Evolutionary conservation across 176 grass and related monocot species (phyloP).

Genomic region (Aegilops speltoides): DNA sequence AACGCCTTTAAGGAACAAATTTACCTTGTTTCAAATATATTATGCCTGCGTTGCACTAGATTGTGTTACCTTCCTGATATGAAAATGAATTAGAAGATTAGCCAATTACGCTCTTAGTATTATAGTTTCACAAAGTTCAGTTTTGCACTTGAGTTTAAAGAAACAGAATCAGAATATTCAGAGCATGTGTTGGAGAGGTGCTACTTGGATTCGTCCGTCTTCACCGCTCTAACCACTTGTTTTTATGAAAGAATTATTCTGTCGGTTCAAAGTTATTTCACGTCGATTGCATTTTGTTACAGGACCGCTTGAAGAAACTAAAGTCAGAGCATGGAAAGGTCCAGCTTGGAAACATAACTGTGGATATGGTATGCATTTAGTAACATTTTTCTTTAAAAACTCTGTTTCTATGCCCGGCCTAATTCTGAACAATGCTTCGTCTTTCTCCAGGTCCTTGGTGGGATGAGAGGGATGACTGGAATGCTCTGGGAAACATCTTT

Average conservation of each 20-base stretch:
- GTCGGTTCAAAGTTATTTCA: neutral
- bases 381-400: neutral
- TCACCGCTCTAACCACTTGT: neutral
- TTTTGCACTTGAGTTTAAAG: neutral
- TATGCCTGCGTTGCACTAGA: neutral
- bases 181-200: neutral
- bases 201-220: neutral
- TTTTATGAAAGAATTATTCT: neutral
- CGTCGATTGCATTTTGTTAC: constrained; percentile 14
- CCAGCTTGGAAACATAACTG: constrained; percentile 92
- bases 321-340: constrained; percentile 91
- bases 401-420: neutral
- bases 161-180: neutral
- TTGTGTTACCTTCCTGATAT: neutral
- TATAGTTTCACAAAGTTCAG: neutral
- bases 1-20: neutral
- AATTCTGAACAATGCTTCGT: constrained; percentile 18
- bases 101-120: neutral
- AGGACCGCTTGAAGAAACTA: constrained; percentile 95
- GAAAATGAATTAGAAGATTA: neutral
- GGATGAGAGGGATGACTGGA: constrained; percentile 98
- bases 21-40: neutral
- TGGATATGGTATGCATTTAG: constrained; percentile 75
- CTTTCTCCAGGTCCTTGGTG: constrained; percentile 83
- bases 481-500: constrained; percentile 98